These are phyloP conservation scores for Metarhizium album DNA, from an alignment of 2,329 filamentous ascomycete species.

Conservation along the genomic window DNA sequence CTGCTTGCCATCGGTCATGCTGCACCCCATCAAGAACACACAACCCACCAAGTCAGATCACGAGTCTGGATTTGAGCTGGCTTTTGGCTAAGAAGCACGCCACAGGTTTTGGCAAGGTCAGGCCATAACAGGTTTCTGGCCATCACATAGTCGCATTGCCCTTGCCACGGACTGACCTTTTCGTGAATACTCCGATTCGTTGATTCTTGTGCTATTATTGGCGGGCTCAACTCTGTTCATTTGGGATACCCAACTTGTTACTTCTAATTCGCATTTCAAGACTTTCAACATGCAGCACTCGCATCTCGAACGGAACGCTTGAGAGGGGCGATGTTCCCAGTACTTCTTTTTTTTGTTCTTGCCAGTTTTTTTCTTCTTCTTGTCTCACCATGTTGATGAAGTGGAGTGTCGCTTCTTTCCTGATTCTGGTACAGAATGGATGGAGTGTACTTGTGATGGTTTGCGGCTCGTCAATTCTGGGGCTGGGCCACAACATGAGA, in stretches of 20 bases:
- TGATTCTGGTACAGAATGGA: constrained; percentile 1
- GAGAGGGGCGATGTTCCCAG: background rate
- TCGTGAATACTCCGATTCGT: background rate
- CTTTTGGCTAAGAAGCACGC: constrained; percentile 22
- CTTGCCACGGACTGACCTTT: no score
- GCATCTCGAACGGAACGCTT: background rate
- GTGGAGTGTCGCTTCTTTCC: background rate
- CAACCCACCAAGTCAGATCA: constrained; percentile 36
- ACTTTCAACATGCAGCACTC: background rate
- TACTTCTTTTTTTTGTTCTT: background rate
- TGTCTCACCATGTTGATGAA: background rate
- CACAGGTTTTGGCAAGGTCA: background rate
- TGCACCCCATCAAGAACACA: constrained; percentile 51
- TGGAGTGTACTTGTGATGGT: constrained; percentile 12
- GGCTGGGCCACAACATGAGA: background rate
- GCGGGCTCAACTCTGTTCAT: constrained; percentile 1
- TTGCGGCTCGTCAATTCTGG: background rate
- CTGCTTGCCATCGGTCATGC: constrained; percentile 47
- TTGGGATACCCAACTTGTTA: constrained; percentile 4
- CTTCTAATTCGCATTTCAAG: background rate
- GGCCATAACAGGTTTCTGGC: background rate
- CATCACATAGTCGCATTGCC: background rate
- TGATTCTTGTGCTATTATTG: background rate
- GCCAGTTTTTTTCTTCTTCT: background rate
- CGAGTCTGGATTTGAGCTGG: constrained; percentile 25